Base-by-base conservation (phyloP, 176 grass and related monocot genomes). In the Zea luxurians region DNA sequence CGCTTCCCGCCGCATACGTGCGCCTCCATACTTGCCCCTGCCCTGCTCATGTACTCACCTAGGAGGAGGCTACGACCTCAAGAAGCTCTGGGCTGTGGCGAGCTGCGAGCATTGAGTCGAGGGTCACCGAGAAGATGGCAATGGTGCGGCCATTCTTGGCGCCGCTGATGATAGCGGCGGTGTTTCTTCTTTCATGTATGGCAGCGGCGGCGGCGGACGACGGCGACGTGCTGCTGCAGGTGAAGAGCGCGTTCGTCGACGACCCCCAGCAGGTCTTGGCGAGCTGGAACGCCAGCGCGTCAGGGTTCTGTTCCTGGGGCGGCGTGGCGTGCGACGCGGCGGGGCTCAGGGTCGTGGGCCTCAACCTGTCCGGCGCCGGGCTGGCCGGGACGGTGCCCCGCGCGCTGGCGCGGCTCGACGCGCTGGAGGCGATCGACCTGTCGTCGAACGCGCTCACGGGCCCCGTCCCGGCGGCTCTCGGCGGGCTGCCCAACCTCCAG, bases 301-400 rank as follows among this genome's bases (percentile, higher is more conserved):
- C 87, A 54, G 87, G 6, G 11, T 94, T 85, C 82, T 98, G 96
- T 15, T 72, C 82, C 5, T 98, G 96, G 96, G 47, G 81, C 37
- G 96, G 96, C 13, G 87, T 98, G 42, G 64, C 67, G 42, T 98
- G 96, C 76, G 89, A 94, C 60, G 73, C 17, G 10, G 84, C 79
- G 48, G 79, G 75, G 46, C 36, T 75, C 13, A 75, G 79, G 45
- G 89, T 92, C 27, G 68, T 83, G 9, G 89, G 60, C 11, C 83
- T 98, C 15, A 98, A 98, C 83, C 89, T 98, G 10, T 94, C 96
- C n/a, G 75, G 85, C 36, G 74, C 85, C 13, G 87, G 83, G 17
- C 81, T 98, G 1, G 60, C 85, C 20, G 92, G 96, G 6, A 62
- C 61, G 0, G 74, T 94, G 38, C 84, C 92, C 4, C 53, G 77